Conservation (phyloP, 2,329 filamentous ascomycete genomes). For the Rugonectria rugulosa region DNA sequence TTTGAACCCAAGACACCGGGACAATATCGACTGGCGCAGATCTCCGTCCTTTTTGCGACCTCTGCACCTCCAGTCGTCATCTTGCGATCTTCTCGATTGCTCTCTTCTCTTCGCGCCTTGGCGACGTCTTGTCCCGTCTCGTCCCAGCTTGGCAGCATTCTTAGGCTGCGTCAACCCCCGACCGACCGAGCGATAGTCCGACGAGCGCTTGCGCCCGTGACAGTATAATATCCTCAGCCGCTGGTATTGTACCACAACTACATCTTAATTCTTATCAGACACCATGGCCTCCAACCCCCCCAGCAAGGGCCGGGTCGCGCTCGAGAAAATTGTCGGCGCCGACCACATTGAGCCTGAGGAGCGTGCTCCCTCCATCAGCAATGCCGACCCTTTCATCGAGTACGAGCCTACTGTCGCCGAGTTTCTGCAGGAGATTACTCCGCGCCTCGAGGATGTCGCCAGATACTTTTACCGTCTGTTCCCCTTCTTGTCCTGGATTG, state of each 20-base stretch:
- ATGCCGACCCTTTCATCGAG: constrained; percentile 50
- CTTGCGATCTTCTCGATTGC: constrained; percentile 7
- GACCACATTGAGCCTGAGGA: constrained; percentile 43
- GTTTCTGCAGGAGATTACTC: constrained; percentile 49
- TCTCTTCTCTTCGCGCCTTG: constrained; percentile 11
- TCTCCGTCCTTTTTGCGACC: neutral
- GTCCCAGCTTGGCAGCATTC: constrained; percentile 33
- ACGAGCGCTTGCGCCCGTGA: constrained; percentile 24
- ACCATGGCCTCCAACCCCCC: constrained; percentile 28
- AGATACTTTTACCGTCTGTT: constrained; percentile 53
- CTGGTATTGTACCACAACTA: constrained; percentile 7
- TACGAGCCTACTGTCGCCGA: constrained; percentile 52
- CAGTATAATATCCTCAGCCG: neutral
- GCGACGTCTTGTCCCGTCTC: constrained; percentile 31
- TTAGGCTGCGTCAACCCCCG: constrained; percentile 32
- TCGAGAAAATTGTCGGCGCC: constrained; percentile 44
- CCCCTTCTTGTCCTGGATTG: constrained; percentile 59
- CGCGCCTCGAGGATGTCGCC: constrained; percentile 40
- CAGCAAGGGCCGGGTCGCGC: constrained; percentile 39
- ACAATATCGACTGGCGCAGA: neutral
- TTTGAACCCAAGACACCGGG: neutral
- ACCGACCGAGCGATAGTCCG: constrained; percentile 40
- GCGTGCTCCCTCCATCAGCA: constrained; percentile 45
- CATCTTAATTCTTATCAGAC: constrained; percentile 28
- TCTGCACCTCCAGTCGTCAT: neutral